Base-by-base conservation (phyloP, 1,284 basidiomycete genomes). In the Puccinia novopanici region DNA sequence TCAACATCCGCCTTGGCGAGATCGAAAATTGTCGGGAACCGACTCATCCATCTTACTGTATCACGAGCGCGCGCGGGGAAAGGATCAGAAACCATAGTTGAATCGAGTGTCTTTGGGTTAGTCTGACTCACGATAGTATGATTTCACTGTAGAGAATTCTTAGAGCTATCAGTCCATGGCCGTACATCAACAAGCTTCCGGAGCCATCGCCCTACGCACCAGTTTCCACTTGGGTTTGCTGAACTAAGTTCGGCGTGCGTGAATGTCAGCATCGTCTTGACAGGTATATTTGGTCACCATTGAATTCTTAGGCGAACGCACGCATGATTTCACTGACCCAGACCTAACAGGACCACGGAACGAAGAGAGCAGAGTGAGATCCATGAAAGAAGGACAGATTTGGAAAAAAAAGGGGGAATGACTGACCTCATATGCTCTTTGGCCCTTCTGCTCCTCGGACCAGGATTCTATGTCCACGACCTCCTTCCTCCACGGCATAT, bases 11-110 rank as follows among this genome's bases (percentile, higher is more conserved):
- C 84, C 91, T 90, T 19, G 91, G 93, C 92, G 54, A 99, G 89
- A 82, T 91, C 90, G 73, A 87, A 86, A 81, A 97, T 90, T 6
- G 93, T 95, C 12, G 93, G 93, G 87, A 93, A 95, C 84, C 54
- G 67, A 0, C 22, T 37, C 67, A 79, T 79, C 76, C 92, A 92
- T 83, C 76, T 63, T 12, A 79, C 76, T 79, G 27, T 30, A 22
- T 27, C 57, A 22, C 55, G 24, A 12, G 13, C 9, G 27, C 12
- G 15, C 10, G 34, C 37, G 24, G 1, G 48, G 15, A 22, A 22
- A 19, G 37, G 22, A 52, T 63, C 22, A 67, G 61, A 50, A 17
- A 9, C 6, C 17, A 17, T 34, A 54, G 48, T 48, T 8, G 72
- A 27, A 4, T 13, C 12, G 55, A 13, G 45, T 9, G 17, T 50